phyloP scores from a whole-genome alignment of 1,284 basidiomycete species.

The Ceratobasidium sp. region DNA sequence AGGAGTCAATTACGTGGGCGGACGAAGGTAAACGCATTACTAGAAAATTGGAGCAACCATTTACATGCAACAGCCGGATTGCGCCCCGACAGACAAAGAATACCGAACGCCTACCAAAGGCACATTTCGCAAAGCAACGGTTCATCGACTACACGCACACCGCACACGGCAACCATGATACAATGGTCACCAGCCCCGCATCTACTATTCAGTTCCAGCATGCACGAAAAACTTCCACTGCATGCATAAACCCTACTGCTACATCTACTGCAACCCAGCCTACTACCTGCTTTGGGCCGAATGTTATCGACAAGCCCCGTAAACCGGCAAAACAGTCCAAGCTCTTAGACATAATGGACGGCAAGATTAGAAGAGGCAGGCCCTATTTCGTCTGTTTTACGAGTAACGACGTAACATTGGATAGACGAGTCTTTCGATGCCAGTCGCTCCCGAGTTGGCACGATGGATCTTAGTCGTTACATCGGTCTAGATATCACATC shows the following conservation, averaged over 20 bases:
- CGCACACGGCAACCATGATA: not conserved
- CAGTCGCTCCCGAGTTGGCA: constrained; percentile 10
- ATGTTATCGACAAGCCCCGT: not conserved
- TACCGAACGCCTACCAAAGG: constrained; percentile 8
- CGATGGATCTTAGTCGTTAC: constrained; percentile 17
- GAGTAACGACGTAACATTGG: not conserved
- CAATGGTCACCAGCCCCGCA: not conserved
- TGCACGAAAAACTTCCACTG: no score
- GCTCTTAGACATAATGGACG: constrained; percentile 26
- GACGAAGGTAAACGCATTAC: constrained; percentile 36
- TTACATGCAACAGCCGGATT: constrained; percentile 14
- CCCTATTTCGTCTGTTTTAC: not conserved
- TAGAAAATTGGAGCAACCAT: no score
- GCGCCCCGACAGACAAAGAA: not conserved
- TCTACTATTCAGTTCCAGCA: constrained; percentile 6
- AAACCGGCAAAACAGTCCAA: constrained; percentile 25
- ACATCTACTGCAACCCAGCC: not conserved
- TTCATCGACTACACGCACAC: constrained; percentile 14
- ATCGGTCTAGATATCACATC: constrained; percentile 8
- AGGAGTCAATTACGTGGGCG: no score
- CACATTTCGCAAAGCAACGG: constrained; percentile 37
- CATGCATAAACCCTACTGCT: no score
- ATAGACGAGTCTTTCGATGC: constrained; percentile 37
- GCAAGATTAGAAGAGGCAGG: not conserved
- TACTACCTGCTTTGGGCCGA: no score